Conservation (phyloP, 2,329 filamentous ascomycete species). For the Paramyrothecium sp. region DNA sequence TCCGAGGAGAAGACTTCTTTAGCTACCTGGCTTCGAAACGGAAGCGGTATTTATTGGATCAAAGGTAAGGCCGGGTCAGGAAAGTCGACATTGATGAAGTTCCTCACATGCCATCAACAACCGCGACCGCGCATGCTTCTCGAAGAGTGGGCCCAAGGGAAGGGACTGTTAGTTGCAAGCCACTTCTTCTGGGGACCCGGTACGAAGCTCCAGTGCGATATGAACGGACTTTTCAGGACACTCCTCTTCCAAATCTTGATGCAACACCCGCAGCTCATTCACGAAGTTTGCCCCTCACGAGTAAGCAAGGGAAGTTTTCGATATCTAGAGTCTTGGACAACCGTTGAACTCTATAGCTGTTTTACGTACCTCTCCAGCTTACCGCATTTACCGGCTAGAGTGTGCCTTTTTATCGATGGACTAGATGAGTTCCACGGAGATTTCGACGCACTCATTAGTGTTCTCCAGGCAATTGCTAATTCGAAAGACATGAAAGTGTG, state of each 20-base stretch:
- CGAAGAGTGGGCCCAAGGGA: not conserved
- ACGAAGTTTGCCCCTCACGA: not conserved
- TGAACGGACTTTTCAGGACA: constrained; percentile 1
- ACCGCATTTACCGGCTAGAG: not conserved
- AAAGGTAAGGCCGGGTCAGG: constrained; percentile 4
- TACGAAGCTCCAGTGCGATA: not conserved
- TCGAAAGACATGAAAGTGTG: constrained; percentile 21
- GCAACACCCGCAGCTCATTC: not conserved
- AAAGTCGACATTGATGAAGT: constrained; percentile 5
- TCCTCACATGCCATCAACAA: not conserved
- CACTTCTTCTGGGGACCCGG: constrained; percentile 5
- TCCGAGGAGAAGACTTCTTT: not conserved
- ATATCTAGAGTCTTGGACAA: constrained; percentile 2
- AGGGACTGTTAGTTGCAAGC: not conserved
- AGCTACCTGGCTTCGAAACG: not conserved
- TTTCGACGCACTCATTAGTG: constrained; percentile 3
- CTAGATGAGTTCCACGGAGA: constrained; percentile 19
- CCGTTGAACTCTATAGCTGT: not conserved
- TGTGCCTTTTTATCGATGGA: constrained; percentile 22
- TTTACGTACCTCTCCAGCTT: not conserved
- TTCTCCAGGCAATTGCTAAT: constrained; percentile 5
- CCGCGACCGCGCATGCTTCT: not conserved
- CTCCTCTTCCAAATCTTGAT: constrained; percentile 5
- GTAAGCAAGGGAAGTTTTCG: not conserved
- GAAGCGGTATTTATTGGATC: constrained; percentile 2